Conservation (phyloP, 345 rosid genomes). For the Sisymbrium altissimum region DNA sequence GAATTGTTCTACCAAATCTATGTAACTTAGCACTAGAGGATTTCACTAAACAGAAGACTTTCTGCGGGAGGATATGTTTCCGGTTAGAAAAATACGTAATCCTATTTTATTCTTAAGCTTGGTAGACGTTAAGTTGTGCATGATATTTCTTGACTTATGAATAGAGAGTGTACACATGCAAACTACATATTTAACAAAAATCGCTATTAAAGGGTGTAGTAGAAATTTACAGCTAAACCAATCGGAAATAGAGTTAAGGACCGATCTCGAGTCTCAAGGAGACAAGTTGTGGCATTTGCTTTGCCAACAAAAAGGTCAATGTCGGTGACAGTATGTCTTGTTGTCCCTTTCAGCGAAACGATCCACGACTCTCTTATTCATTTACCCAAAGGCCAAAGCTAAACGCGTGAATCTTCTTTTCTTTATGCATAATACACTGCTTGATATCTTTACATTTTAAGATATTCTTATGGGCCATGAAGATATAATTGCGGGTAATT, state of each 20-base stretch:
- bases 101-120: too few species aligned
- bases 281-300: constrained; percentile 26
- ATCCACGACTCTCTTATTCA: constrained; percentile 2
- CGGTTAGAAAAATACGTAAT: too few species aligned
- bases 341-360: constrained; percentile 16
- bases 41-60: background rate
- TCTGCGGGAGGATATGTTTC: too few species aligned
- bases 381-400: constrained; percentile 2
- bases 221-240: background rate
- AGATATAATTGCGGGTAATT: background rate
- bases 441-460: constrained; percentile 1
- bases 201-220: background rate
- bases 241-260: background rate
- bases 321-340: constrained; percentile 19
- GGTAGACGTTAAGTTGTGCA: too few species aligned
- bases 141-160: too few species aligned
- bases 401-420: constrained; percentile 19
- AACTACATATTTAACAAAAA: background rate
- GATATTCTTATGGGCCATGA: background rate
- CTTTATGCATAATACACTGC: background rate
- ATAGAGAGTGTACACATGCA: too few species aligned
- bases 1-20: background rate
- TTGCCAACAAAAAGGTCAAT: constrained; percentile 23
- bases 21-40: background rate
- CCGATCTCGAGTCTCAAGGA: background rate